Evolutionary conservation across 1,284 basidiomycete species (phyloP), one percentile per base, ranked within the genome.

Genomic region (Moesziomyces antarcticus): DNA sequence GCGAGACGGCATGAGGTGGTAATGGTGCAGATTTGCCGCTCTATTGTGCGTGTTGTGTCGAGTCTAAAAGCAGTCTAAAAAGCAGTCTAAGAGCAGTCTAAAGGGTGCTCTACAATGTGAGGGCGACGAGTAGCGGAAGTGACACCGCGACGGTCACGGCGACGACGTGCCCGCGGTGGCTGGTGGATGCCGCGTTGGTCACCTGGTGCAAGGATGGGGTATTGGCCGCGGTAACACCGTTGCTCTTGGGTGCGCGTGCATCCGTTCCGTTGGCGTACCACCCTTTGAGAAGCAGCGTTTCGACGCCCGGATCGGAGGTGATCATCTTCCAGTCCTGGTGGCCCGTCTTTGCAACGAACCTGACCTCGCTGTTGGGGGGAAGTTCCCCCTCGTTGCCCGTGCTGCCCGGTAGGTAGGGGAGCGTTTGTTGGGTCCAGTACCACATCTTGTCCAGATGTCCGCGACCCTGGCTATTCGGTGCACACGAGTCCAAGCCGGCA

Each of bases 261-360:
- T 67, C 64, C 0, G 59, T 53, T 3, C 68, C 71, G 24, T 77
- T 55, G 1, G 46, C 60, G 25, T 66, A 63, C 65, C 74, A 82
- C 22, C 70, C 59, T 21, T 81, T 72, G 50, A 80, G 52, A 65
- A 70, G 76, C 7, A 81, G 48, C 11, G 62, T 62, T 48, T 78
- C 73, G 20, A 80, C 71, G 4, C 76, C 80, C 0, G 76, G 67
- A 47, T 79, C 75, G 7, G 65, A 69, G 5, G 61, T 63, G 25
- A 81, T 74, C 14, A 82, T 54, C 33, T 63, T 65, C 54, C 59
- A 68, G 33, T 73, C 77, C 45, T 79, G 49, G 50, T 83, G 81
- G 2, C 65, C 50, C 22, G 73, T 75, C 11, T 69, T 45, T 1
- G 35, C 40, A 14, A 83, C 50, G 22, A 56, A 73, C 11, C 60